phyloP scores from a whole-genome alignment of 345 rosid genomes.

The Reutealis trisperma region DNA sequence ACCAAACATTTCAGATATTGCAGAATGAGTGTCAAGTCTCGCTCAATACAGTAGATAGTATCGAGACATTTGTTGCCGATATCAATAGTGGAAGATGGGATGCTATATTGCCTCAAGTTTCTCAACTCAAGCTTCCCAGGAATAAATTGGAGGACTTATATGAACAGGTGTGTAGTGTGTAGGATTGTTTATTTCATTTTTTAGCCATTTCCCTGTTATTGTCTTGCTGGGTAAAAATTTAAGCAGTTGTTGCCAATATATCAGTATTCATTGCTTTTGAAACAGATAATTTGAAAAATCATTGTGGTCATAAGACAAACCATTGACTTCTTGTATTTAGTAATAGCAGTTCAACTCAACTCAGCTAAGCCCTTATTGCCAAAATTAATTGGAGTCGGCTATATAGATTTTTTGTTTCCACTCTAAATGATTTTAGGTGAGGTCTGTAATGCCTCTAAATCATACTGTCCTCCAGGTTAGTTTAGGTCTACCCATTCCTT shows the following conservation, averaged over 20 bases:
- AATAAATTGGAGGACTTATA: slow-evolving; percentile 87
- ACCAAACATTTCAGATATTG: slow-evolving; percentile 89
- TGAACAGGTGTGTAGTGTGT: slow-evolving; percentile 59
- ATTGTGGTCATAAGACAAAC: background rate
- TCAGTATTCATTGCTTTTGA: background rate
- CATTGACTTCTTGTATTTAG: background rate
- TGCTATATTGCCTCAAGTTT: slow-evolving; percentile 84
- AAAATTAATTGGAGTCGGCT: no score
- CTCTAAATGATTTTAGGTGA: no score
- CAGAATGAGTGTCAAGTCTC: slow-evolving; percentile 98
- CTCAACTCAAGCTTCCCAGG: slow-evolving; percentile 94
- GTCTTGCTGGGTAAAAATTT: background rate
- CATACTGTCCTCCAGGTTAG: no score
- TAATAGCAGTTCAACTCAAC: no score
- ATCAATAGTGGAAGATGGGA: slow-evolving; percentile 94
- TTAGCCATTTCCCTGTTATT: background rate
- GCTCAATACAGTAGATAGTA: slow-evolving; percentile 87
- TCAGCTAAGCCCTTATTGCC: no score
- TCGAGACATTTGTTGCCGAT: slow-evolving; percentile 90
- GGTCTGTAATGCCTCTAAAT: no score
- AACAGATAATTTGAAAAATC: background rate
- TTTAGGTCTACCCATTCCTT: no score
- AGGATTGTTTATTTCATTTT: background rate
- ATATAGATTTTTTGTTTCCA: no score
- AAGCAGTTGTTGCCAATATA: background rate